These are phyloP conservation scores for Alternaria sp. DNA, from an alignment of 2,329 filamentous ascomycete species.

Conservation along the genomic window DNA sequence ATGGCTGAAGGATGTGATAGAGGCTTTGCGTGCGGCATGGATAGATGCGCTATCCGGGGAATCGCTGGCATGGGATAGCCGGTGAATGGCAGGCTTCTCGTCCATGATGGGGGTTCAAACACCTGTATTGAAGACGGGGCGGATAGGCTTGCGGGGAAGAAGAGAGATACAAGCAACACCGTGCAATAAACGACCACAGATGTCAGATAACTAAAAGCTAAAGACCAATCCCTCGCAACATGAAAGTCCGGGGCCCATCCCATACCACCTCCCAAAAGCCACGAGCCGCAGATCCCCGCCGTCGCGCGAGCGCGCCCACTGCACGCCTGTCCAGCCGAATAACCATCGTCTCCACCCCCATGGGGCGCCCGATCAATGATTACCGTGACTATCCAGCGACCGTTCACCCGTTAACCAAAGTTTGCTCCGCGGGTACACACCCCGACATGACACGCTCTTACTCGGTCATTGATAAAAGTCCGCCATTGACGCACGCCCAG, in stretches of 20 bases:
- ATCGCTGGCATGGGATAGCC: background rate
- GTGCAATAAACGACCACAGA: background rate
- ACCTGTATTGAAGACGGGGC: background rate
- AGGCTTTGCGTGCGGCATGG: background rate
- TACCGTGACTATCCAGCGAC: background rate
- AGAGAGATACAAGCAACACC: background rate
- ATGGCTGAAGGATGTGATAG: conserved; percentile 14
- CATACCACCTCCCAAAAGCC: background rate
- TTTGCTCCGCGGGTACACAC: background rate
- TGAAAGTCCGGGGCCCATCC: background rate
- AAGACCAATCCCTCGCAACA: background rate
- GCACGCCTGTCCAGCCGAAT: background rate
- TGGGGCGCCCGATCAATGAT: background rate
- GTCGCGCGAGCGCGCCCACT: background rate
- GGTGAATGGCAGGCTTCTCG: background rate
- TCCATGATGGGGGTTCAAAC: background rate
- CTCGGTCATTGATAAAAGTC: background rate
- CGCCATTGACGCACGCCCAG: conserved; percentile 11
- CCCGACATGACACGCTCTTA: background rate
- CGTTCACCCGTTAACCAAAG: background rate
- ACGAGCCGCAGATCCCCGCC: background rate
- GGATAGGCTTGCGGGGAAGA: background rate
- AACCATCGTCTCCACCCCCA: conserved; percentile 1
- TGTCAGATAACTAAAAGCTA: background rate
- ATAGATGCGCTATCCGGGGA: background rate